Conservation (phyloP, 495 filamentous ascomycete genomes). For the Penicillium pulvis region DNA sequence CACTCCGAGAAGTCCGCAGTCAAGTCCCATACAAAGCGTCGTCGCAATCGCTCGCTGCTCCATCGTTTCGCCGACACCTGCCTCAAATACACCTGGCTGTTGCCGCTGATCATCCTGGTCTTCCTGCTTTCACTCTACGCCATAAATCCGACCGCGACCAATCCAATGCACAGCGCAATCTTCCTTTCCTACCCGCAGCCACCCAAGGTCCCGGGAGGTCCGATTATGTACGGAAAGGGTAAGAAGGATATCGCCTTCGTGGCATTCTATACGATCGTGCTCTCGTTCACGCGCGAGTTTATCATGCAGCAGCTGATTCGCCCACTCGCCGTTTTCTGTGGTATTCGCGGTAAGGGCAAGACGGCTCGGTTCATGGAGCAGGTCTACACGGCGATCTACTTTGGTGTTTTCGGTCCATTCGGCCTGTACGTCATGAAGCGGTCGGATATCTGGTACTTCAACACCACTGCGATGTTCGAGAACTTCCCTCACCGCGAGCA, state of each 20-base stretch:
- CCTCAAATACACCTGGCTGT: conserved; percentile 77
- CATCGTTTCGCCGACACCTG: conserved; percentile 66
- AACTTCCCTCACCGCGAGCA: conserved; percentile 86
- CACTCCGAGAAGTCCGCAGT: conserved; percentile 31
- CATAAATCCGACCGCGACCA: conserved; percentile 76
- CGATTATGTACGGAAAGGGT: conserved; percentile 87
- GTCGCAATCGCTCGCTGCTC: conserved; percentile 59
- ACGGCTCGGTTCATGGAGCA: conserved; percentile 97
- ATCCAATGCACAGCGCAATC: conserved; percentile 83
- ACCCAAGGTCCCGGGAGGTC: conserved; percentile 50
- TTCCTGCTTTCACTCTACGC: conserved; percentile 69
- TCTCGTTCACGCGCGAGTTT: conserved; percentile 94
- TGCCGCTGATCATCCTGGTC: conserved; percentile 70
- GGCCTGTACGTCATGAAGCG: conserved; percentile 91
- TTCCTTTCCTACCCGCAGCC: conserved; percentile 90
- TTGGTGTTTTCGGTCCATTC: conserved; percentile 78
- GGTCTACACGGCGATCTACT: conserved; percentile 96
- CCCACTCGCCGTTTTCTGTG: conserved; percentile 69
- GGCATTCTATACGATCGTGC: conserved; percentile 82
- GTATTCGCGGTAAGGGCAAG: conserved; percentile 75
- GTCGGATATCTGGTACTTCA: conserved; percentile 97
- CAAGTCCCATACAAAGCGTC: conserved; percentile 49
- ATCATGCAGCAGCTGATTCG: conserved; percentile 91
- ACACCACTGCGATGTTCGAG: conserved; percentile 89
- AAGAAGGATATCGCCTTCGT: conserved; percentile 83